Percentiles rank a stretch among this genome's conserved stretches.
These are phyloP conservation scores for Trichoderma harzianum DNA, from an alignment of 2,329 filamentous ascomycete species.

Conservation along the genomic window DNA sequence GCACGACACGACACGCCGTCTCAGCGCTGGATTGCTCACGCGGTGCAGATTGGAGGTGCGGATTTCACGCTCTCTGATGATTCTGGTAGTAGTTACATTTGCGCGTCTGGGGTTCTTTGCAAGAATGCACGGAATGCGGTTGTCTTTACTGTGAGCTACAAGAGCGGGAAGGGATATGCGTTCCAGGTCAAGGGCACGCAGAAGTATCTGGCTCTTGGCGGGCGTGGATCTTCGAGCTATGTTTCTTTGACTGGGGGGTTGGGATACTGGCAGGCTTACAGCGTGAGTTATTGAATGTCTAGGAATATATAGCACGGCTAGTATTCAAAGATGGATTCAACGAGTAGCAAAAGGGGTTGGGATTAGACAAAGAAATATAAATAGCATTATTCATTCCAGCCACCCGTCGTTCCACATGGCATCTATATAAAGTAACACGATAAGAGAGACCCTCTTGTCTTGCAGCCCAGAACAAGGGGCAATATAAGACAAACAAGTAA, in stretches of 20 bases:
- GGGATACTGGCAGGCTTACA: conserved; percentile 13
- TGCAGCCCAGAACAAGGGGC: no score
- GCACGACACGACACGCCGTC: conserved; percentile 35
- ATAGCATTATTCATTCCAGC: neutral
- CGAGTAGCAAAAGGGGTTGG: neutral
- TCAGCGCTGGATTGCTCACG: conserved; percentile 51
- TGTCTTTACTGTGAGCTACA: conserved; percentile 22
- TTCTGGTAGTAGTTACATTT: conserved; percentile 24
- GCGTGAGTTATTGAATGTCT: conserved; percentile 9
- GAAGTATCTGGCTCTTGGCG: neutral
- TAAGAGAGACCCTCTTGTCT: neutral
- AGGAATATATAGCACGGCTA: neutral
- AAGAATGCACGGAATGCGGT: conserved; percentile 8
- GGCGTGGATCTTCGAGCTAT: neutral
- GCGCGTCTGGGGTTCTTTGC: conserved; percentile 13
- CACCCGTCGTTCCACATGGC: neutral
- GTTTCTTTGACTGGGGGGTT: neutral
- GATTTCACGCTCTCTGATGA: conserved; percentile 29
- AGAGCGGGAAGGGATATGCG: conserved; percentile 22
- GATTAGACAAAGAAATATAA: neutral
- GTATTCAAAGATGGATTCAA: neutral
- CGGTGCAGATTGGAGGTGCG: conserved; percentile 27
- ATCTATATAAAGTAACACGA: neutral
- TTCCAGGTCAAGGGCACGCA: conserved; percentile 16
- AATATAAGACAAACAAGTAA: neutral